These are phyloP conservation scores for Scheffersomyces illinoinensis DNA, from an alignment of 1,139 yeast species.

Conservation along the genomic window DNA sequence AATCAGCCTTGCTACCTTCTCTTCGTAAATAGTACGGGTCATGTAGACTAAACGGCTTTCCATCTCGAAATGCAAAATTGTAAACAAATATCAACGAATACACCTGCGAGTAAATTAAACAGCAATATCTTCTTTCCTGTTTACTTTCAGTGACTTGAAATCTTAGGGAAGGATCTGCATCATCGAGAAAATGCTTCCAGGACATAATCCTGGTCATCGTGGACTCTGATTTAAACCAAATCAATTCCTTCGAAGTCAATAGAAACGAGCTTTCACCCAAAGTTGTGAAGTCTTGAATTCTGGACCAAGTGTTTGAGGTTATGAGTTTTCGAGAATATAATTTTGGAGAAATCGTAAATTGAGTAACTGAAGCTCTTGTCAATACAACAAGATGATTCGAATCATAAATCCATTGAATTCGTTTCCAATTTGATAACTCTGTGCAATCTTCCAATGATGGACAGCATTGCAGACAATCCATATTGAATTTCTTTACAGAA, in stretches of 20 bases:
- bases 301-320: slow-evolving; percentile 60
- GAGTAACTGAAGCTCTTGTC: slow-evolving; percentile 46
- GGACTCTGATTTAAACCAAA: slow-evolving; percentile 39
- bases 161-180: slow-evolving; percentile 55
- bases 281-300: slow-evolving; percentile 43
- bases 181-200: slow-evolving; percentile 68
- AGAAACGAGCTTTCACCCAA: slow-evolving; percentile 38
- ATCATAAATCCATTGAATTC: slow-evolving; percentile 46
- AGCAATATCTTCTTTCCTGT: slow-evolving; percentile 24
- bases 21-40: slow-evolving; percentile 37
- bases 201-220: slow-evolving; percentile 48
- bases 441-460: slow-evolving; percentile 39
- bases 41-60: slow-evolving; percentile 37
- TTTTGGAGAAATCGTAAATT: slow-evolving; percentile 22
- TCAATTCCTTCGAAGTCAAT: slow-evolving; percentile 62
- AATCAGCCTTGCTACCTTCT: slow-evolving; percentile 6
- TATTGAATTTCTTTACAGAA: not conserved
- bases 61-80: slow-evolving; percentile 42
- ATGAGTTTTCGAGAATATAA: slow-evolving; percentile 33
- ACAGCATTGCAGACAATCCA: slow-evolving; percentile 5
- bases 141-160: slow-evolving; percentile 28
- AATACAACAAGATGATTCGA: slow-evolving; percentile 35
- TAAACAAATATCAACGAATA: slow-evolving; percentile 42
- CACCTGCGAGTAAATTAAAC: slow-evolving; percentile 43
- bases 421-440: slow-evolving; percentile 60